Evolutionary conservation across 164 flowering plant species (phyloP).

Genomic region (Chloranthus sessilifolius): DNA sequence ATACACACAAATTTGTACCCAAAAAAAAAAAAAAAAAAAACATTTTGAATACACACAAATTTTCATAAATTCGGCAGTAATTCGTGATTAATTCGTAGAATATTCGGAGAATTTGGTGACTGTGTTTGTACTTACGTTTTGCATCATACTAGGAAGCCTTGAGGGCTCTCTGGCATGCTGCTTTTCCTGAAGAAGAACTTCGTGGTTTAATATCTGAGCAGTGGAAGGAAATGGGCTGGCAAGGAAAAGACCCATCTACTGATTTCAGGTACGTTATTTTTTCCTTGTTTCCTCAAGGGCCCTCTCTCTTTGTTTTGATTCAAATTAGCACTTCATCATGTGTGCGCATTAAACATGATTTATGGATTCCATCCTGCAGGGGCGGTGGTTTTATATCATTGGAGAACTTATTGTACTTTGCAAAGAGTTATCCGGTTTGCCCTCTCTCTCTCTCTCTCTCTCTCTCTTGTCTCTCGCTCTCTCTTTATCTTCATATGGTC

Average conservation of each 20-base stretch:
- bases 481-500: too few relatives aligned
- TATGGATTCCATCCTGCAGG: conserved; percentile 3
- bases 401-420: conserved; percentile 28
- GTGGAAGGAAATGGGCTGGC: conserved; percentile 35
- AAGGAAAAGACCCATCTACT: conserved; percentile 30
- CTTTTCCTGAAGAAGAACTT: conserved; percentile 29
- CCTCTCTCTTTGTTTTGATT: not conserved
- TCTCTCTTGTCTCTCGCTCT: not conserved
- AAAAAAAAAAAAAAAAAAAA: too few relatives aligned
- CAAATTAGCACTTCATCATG: not conserved
- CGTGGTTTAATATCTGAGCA: conserved; percentile 26
- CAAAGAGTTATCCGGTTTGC: conserved; percentile 18
- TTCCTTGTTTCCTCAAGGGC: not conserved
- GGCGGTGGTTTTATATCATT: conserved; percentile 31
- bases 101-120: not conserved
- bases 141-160: conserved; percentile 22
- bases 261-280: conserved; percentile 22
- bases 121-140: not conserved
- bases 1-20: too few relatives aligned
- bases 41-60: not conserved
- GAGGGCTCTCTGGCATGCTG: conserved; percentile 25
- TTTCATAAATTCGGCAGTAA: not conserved
- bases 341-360: too few relatives aligned
- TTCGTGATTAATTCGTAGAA: not conserved
- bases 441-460: not conserved